phyloP scores from a whole-genome alignment of 768 basidiomycete genomes.

The Xanthoconium purpureum region DNA sequence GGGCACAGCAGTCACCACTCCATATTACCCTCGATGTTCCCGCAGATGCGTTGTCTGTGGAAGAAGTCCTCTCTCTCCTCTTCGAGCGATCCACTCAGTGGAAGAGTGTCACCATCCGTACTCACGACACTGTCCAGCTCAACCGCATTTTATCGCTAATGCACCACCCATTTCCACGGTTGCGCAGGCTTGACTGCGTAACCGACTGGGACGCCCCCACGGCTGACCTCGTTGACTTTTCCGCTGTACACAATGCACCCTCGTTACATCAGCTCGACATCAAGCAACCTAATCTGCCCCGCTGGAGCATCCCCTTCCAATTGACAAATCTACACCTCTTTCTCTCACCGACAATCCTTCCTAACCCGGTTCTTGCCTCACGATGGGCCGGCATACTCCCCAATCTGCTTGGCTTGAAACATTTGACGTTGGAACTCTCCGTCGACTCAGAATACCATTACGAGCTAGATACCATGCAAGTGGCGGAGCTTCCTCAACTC shows the following conservation, averaged over 20 bases:
- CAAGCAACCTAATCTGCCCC: constrained; percentile 36
- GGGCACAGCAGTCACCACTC: constrained; percentile 42
- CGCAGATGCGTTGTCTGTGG: constrained; percentile 29
- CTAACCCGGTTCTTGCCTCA: constrained; percentile 23
- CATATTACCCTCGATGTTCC: constrained; percentile 43
- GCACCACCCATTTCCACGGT: constrained; percentile 33
- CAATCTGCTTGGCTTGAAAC: constrained; percentile 38
- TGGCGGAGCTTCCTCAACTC: constrained; percentile 24
- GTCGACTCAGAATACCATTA: constrained; percentile 24
- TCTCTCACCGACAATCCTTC: constrained; percentile 24
- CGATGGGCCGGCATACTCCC: constrained; percentile 34
- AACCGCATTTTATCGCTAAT: constrained; percentile 40
- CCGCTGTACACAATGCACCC: constrained; percentile 34
- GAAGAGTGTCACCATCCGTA: constrained; percentile 42
- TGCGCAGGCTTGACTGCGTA: constrained; percentile 35
- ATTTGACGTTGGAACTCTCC: constrained; percentile 41
- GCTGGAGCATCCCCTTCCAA: constrained; percentile 31
- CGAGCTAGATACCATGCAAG: constrained; percentile 9
- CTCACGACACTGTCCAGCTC: constrained; percentile 36
- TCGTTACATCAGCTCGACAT: constrained; percentile 35
- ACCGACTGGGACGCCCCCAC: constrained; percentile 28
- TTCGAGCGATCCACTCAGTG: constrained; percentile 40
- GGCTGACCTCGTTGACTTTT: constrained; percentile 25
- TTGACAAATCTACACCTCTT: constrained; percentile 36
- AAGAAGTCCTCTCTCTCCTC: constrained; percentile 41